Conservation (phyloP, 2,329 filamentous ascomycete genomes). For the Purpureocillium takamizusanense region DNA sequence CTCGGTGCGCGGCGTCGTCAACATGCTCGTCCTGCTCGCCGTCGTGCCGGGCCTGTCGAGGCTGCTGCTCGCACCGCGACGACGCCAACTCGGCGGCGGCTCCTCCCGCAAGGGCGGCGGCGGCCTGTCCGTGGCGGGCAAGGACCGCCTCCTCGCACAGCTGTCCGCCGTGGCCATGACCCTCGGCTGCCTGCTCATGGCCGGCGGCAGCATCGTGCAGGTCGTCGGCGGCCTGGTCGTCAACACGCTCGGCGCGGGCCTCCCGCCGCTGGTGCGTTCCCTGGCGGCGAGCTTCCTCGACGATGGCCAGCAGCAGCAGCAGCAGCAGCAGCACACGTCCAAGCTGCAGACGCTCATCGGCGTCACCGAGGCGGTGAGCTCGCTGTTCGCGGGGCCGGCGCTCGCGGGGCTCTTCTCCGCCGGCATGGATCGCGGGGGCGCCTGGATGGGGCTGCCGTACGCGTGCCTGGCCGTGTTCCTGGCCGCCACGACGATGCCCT, state of each 20-base stretch:
- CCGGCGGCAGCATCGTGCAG: conserved; percentile 6
- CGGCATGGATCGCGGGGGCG: conserved; percentile 12
- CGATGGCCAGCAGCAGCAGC: too few species aligned
- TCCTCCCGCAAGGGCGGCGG: background rate
- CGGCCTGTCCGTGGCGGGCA: conserved; percentile 8
- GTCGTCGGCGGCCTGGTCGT: conserved; percentile 14
- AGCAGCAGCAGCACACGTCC: conserved; percentile 11
- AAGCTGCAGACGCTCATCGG: conserved; percentile 18
- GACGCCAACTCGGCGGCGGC: background rate
- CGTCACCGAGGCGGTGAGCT: conserved; percentile 15
- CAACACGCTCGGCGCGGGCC: conserved; percentile 11
- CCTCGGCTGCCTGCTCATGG: conserved; percentile 13
- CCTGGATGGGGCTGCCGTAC: conserved; percentile 17
- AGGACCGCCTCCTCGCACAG: conserved; percentile 16
- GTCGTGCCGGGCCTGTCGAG: conserved; percentile 10
- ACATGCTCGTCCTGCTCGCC: conserved; percentile 8
- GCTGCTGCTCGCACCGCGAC: conserved; percentile 3
- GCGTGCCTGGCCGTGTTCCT: conserved; percentile 5
- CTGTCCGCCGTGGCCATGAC: conserved; percentile 10
- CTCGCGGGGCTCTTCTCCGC: conserved; percentile 15
- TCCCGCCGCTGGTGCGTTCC: conserved; percentile 11
- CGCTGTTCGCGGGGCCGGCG: conserved; percentile 13
- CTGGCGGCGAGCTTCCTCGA: conserved; percentile 10
- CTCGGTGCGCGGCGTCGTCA: conserved; percentile 12
- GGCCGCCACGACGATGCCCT: conserved; percentile 1